Evolutionary conservation across 352 stramenopile genomes (phyloP).

Genomic region (Vaucheria bursata): DNA sequence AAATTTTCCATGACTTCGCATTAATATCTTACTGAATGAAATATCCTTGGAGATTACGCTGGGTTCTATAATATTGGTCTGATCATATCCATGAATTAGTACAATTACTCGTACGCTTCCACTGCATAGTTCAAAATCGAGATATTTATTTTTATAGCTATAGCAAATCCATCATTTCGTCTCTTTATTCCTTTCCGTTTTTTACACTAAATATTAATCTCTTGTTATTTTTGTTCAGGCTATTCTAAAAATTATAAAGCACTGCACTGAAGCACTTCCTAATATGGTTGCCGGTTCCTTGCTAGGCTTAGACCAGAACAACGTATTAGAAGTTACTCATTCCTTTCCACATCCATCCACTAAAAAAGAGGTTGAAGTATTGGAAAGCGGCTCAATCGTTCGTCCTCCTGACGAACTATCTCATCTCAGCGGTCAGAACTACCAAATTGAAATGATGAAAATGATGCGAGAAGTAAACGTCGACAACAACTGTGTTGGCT

Average conservation of each 20-base stretch:
- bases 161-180: no score
- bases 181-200: no score
- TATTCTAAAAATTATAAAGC: slow-evolving; percentile 90
- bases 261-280: slow-evolving; percentile 90
- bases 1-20: neutral
- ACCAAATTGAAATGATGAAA: slow-evolving; percentile 98
- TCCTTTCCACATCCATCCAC: slow-evolving; percentile 81
- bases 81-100: neutral
- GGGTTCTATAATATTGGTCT: neutral
- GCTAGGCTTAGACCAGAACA: slow-evolving; percentile 71
- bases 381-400: slow-evolving; percentile 8
- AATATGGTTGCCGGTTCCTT: slow-evolving; percentile 85
- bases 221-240: slow-evolving; percentile 14
- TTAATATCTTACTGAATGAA: neutral
- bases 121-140: neutral
- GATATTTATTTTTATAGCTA: no score
- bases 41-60: neutral
- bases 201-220: no score
- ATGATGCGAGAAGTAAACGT: slow-evolving; percentile 90
- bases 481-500: slow-evolving; percentile 97
- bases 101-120: neutral
- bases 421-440: slow-evolving; percentile 66
- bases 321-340: slow-evolving; percentile 71
- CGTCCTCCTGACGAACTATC: neutral
- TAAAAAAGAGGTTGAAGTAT: slow-evolving; percentile 18